Evolutionary conservation across 2,329 filamentous ascomycete species (phyloP).

Genomic region (Pseudocercospora crystallina): DNA sequence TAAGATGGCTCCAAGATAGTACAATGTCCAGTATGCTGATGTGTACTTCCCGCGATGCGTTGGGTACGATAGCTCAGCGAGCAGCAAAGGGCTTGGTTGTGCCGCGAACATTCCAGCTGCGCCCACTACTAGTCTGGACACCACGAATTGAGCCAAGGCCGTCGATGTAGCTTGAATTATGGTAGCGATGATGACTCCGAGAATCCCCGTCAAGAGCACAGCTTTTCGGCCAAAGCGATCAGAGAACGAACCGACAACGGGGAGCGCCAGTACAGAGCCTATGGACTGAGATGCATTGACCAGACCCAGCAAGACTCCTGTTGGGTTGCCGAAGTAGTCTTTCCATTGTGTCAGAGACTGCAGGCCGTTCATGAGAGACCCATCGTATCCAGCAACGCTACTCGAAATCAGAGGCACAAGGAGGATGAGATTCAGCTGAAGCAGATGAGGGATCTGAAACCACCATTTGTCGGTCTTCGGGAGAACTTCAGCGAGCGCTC

Average conservation of each 20-base stretch:
- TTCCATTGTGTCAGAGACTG: conserved; percentile 43
- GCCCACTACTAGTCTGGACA: conserved; percentile 21
- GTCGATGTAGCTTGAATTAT: conserved; percentile 36
- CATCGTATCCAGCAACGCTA: conserved; percentile 48
- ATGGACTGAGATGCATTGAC: conserved; percentile 41
- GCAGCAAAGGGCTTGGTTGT: conserved; percentile 23
- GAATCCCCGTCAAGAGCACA: conserved; percentile 36
- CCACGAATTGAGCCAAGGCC: conserved; percentile 23
- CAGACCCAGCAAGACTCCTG: conserved; percentile 39
- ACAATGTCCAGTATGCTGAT: conserved; percentile 21
- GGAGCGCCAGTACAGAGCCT: conserved; percentile 42
- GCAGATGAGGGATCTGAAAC: conserved; percentile 45
- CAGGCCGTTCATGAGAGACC: conserved; percentile 46
- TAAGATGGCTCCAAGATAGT: conserved; percentile 24
- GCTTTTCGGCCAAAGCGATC: conserved; percentile 44
- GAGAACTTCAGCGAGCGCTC: conserved; percentile 38
- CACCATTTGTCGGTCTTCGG: conserved; percentile 45
- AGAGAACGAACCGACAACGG: conserved; percentile 40
- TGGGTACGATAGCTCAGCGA: conserved; percentile 24
- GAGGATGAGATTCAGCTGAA: conserved; percentile 47
- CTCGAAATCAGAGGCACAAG: conserved; percentile 47
- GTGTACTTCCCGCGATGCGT: conserved; percentile 25
- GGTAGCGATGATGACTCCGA: conserved; percentile 34
- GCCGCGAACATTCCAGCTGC: conserved; percentile 25
- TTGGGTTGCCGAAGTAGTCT: conserved; percentile 42